Evolutionary conservation across 148 eudicot genomes (phyloP).

Genomic region (Limonium bicolor): DNA sequence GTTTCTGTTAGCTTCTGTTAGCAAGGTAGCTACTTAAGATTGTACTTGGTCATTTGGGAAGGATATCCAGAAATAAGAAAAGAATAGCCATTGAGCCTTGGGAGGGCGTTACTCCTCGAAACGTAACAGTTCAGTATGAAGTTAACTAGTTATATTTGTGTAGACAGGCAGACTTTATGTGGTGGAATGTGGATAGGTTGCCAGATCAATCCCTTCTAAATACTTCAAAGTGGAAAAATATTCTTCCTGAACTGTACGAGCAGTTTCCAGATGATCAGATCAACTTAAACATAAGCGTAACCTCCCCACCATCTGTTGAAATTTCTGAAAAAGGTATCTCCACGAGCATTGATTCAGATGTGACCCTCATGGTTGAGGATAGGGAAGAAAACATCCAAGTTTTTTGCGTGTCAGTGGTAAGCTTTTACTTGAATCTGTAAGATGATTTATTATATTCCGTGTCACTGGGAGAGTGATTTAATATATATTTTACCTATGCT

Average conservation of each 20-base stretch:
- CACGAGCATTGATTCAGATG: slow-evolving; percentile 34
- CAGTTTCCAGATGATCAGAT: slow-evolving; percentile 52
- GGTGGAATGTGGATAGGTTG: slow-evolving; percentile 55
- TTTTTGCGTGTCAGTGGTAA: slow-evolving; percentile 67
- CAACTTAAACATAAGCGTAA: slow-evolving; percentile 40
- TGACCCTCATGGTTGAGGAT: slow-evolving; percentile 51
- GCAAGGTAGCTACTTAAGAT: too few species aligned
- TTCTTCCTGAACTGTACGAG: slow-evolving; percentile 66
- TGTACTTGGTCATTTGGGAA: too few species aligned
- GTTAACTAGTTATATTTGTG: too few species aligned
- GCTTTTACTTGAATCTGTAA: too few species aligned
- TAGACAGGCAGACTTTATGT: slow-evolving; percentile 62
- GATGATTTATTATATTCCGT: too few species aligned
- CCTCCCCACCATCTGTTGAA: slow-evolving; percentile 39
- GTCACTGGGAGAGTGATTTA: too few species aligned
- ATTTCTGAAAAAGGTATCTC: slow-evolving; percentile 25
- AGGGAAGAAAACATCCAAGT: slow-evolving; percentile 43
- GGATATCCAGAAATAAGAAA: too few species aligned
- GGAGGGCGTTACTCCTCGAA: too few species aligned
- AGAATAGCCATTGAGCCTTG: too few species aligned
- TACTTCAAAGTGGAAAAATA: slow-evolving; percentile 69
- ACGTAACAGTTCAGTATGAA: too few species aligned
- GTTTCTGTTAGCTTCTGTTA: too few species aligned
- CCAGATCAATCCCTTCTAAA: slow-evolving; percentile 61
- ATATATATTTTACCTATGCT: too few species aligned